phyloP scores from a whole-genome alignment of 441 rosid genomes.

The Jatropha podagrica region DNA sequence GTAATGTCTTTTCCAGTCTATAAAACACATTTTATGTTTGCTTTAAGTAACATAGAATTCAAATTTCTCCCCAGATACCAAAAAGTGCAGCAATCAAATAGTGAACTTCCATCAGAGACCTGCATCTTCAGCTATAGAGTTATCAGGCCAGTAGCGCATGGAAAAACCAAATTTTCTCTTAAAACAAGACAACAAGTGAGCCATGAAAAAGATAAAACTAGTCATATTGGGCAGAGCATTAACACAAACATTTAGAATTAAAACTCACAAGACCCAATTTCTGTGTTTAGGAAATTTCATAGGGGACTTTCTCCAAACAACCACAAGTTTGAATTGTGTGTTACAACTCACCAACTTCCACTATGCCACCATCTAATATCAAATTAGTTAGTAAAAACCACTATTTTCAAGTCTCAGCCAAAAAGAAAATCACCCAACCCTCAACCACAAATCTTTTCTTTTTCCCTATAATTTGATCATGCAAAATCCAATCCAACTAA shows the following conservation, averaged over 20 bases:
- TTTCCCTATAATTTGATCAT: constrained; percentile 3
- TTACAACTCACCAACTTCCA: constrained; percentile 24
- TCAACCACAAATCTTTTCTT: constrained; percentile 4
- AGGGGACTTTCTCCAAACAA: constrained; percentile 3
- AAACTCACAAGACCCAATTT: constrained; percentile 8
- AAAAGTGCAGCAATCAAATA: not conserved
- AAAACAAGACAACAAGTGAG: not conserved
- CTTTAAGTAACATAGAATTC: not conserved
- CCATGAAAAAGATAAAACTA: not conserved
- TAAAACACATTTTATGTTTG: not conserved
- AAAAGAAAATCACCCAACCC: constrained; percentile 1
- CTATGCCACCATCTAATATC: constrained; percentile 12
- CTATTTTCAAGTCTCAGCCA: constrained; percentile 15
- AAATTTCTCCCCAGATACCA: not conserved
- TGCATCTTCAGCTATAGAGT: not conserved
- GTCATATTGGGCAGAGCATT: not conserved
- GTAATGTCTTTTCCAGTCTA: not conserved
- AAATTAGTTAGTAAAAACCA: constrained; percentile 15
- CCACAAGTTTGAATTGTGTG: constrained; percentile 16
- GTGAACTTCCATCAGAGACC: not conserved
- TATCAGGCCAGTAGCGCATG: not conserved
- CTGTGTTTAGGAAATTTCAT: not conserved
- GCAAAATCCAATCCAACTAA: constrained; percentile 13
- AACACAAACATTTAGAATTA: not conserved
- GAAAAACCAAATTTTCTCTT: no score